Conservation (phyloP, 2,329 filamentous ascomycete genomes). For the Blastomyces gilchristii region DNA sequence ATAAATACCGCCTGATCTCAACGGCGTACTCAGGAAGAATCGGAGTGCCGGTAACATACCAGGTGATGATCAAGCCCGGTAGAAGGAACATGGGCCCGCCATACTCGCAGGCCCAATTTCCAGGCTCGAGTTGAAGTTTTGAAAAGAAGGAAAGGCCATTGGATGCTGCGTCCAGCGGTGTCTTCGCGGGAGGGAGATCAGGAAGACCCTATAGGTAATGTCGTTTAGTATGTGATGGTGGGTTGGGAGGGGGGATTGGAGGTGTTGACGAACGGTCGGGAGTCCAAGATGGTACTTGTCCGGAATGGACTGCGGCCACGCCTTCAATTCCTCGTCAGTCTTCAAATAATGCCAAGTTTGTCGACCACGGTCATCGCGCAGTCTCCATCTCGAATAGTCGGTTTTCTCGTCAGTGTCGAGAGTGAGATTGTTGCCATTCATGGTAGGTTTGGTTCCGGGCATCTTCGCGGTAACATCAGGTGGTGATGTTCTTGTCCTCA, state of each 20-base stretch:
- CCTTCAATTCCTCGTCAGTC: slow-evolving; percentile 56
- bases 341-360: slow-evolving; percentile 91
- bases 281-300: slow-evolving; percentile 83
- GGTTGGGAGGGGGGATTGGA: background rate
- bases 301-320: slow-evolving; percentile 79
- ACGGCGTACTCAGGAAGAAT: slow-evolving; percentile 69
- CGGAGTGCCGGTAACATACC: slow-evolving; percentile 80
- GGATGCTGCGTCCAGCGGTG: slow-evolving; percentile 62
- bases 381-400: slow-evolving; percentile 72
- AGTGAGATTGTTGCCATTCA: slow-evolving; percentile 22
- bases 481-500: too few species aligned
- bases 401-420: slow-evolving; percentile 44
- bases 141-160: slow-evolving; percentile 88
- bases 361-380: slow-evolving; percentile 69
- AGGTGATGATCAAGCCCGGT: slow-evolving; percentile 72
- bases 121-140: slow-evolving; percentile 73
- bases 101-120: slow-evolving; percentile 96
- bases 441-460: slow-evolving; percentile 18
- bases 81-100: slow-evolving; percentile 94
- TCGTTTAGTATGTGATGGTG: background rate
- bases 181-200: slow-evolving; percentile 57
- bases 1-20: slow-evolving; percentile 88
- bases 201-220: slow-evolving; percentile 55
- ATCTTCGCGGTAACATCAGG: background rate
- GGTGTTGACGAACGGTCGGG: slow-evolving; percentile 51